Conservation (phyloP, 106 monocot genomes). For the Triglochin maritima region DNA sequence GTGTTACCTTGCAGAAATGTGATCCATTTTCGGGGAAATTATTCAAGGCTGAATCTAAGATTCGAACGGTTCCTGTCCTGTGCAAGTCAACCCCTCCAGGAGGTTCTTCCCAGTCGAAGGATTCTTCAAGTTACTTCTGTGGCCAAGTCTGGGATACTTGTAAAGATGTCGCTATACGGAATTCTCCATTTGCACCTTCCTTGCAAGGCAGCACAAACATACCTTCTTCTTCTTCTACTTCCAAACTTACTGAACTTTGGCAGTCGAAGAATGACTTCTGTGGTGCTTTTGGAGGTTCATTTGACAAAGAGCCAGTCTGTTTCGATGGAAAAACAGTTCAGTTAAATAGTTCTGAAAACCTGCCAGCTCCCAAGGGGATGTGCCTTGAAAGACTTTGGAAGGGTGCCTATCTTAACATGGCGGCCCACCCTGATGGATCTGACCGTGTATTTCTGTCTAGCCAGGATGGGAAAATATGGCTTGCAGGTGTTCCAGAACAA, state of each 20-base stretch:
- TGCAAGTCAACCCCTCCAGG: constrained; percentile 45
- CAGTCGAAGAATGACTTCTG: constrained; percentile 77
- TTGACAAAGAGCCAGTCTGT: constrained; percentile 40
- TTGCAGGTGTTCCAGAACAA: constrained; percentile 64
- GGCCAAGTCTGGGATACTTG: constrained; percentile 66
- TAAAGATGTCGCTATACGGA: constrained; percentile 39
- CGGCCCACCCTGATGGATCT: constrained; percentile 86
- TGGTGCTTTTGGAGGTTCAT: constrained; percentile 54
- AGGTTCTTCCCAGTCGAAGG: constrained; percentile 32
- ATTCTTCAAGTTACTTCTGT: constrained; percentile 41
- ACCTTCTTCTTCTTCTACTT: constrained; percentile 29
- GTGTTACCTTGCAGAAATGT: constrained; percentile 49
- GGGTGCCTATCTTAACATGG: constrained; percentile 65
- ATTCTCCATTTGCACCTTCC: constrained; percentile 68
- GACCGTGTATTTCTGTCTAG: constrained; percentile 73
- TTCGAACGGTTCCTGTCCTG: constrained; percentile 42
- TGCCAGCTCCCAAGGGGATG: constrained; percentile 53
- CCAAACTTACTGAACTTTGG: constrained; percentile 66
- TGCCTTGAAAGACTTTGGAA: constrained; percentile 79
- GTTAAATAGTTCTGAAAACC: constrained; percentile 37
- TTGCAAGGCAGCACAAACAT: constrained; percentile 22
- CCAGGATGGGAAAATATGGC: constrained; percentile 74
- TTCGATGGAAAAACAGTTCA: constrained; percentile 61
- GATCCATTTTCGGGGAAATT: constrained; percentile 70
- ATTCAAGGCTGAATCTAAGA: constrained; percentile 26